phyloP scores from a whole-genome alignment of 352 stramenopile species.

The Globisporangium radiosum region DNA sequence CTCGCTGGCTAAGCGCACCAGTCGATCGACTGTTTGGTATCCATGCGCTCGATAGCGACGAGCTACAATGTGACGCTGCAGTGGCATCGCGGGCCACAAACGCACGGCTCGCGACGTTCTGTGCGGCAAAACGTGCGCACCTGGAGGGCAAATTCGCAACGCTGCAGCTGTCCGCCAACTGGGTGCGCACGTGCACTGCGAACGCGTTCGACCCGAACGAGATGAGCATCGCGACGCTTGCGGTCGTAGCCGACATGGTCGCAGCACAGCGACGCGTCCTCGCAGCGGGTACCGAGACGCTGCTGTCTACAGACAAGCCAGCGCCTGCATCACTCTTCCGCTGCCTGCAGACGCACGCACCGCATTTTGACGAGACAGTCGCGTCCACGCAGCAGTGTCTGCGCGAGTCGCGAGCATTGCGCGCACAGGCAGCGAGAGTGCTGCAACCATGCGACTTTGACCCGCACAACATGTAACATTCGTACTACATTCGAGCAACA shows the following conservation, averaged over 20 bases:
- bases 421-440: neutral
- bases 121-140: conserved; percentile 18
- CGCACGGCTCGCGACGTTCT: conserved; percentile 17
- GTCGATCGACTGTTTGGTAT: conserved; percentile 1
- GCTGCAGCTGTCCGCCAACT: conserved; percentile 5
- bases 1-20: conserved; percentile 13
- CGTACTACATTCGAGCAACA: too few species aligned
- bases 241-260: conserved; percentile 6
- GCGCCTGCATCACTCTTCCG: neutral
- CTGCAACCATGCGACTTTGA: neutral
- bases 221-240: conserved; percentile 12
- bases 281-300: too few species aligned
- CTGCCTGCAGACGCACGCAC: conserved; percentile 2
- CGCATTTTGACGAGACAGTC: conserved; percentile 2
- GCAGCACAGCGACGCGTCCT: conserved; percentile 5
- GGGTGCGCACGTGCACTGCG: neutral
- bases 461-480: neutral
- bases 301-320: too few species aligned
- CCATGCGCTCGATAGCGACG: too few species aligned
- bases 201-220: neutral
- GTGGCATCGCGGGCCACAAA: neutral
- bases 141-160: conserved; percentile 23
- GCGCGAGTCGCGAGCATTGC: conserved; percentile 1
- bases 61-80: neutral
- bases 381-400: conserved; percentile 2